Evolutionary conservation across 2,329 filamentous ascomycete species (phyloP).

Genomic region (Decorospora gaudefroyi): DNA sequence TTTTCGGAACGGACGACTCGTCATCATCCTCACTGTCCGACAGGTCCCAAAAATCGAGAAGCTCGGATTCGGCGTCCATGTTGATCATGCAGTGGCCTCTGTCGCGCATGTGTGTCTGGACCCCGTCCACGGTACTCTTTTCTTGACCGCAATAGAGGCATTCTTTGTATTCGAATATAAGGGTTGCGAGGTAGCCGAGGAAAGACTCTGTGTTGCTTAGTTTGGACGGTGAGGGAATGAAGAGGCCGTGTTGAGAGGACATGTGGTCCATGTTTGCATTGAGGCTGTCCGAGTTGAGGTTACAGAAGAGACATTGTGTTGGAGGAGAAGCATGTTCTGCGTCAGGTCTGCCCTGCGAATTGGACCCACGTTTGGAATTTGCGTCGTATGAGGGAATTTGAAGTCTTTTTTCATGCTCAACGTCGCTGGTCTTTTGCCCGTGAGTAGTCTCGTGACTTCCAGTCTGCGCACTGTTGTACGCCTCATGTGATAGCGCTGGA

Average conservation of each 20-base stretch:
- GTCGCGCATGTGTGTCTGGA: slow-evolving; percentile 47
- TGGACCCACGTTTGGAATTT: not conserved
- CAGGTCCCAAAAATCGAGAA: slow-evolving; percentile 42
- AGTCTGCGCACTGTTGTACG: slow-evolving; percentile 12
- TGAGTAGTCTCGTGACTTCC: slow-evolving; percentile 1
- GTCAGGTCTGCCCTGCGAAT: not conserved
- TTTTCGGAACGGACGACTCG: not conserved
- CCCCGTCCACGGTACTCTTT: slow-evolving; percentile 27
- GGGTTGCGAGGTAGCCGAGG: slow-evolving; percentile 38
- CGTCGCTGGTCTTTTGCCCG: not conserved
- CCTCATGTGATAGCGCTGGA: slow-evolving; percentile 19
- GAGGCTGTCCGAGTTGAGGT: slow-evolving; percentile 9
- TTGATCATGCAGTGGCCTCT: slow-evolving; percentile 45
- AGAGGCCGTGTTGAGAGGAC: slow-evolving; percentile 31
- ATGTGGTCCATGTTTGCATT: slow-evolving; percentile 37
- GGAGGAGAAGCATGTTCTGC: not conserved
- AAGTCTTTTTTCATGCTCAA: not conserved
- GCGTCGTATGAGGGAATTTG: too few relatives aligned
- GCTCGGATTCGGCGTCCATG: slow-evolving; percentile 38
- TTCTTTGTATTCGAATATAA: slow-evolving; percentile 36
- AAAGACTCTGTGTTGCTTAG: slow-evolving; percentile 37
- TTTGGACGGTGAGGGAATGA: slow-evolving; percentile 31
- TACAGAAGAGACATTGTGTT: slow-evolving; percentile 41
- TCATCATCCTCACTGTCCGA: slow-evolving; percentile 10
- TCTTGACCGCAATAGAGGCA: slow-evolving; percentile 44